Conservation (phyloP, 73 alveolate genomes). For the Paramecium pentaurelia region DNA sequence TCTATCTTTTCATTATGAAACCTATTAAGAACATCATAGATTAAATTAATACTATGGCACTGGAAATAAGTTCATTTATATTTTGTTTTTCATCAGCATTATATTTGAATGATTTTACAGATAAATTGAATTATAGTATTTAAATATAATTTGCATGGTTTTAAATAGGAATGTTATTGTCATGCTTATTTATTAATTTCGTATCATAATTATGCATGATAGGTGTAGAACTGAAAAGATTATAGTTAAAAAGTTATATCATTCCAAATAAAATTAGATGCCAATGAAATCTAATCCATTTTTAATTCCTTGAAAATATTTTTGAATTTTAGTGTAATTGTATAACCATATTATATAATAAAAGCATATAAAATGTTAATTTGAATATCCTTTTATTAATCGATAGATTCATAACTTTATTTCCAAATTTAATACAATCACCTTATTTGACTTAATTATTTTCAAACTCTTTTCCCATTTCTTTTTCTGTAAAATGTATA, state of each 20-base stretch:
- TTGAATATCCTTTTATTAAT: too few species aligned
- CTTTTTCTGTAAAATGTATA: too few species aligned
- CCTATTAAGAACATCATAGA: background rate
- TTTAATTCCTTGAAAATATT: too few species aligned
- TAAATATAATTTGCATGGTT: background rate
- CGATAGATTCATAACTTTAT: too few species aligned
- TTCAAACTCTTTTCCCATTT: too few species aligned
- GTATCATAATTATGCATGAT: background rate
- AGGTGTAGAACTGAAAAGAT: background rate
- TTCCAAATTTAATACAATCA: too few species aligned
- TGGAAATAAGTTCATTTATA: background rate
- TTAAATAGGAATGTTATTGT: background rate
- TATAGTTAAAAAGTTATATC: background rate
- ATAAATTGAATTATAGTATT: background rate
- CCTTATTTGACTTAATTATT: too few species aligned
- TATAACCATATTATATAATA: too few species aligned
- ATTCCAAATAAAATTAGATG: background rate
- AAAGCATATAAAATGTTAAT: too few species aligned
- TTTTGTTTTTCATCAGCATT: background rate
- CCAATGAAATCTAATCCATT: too few species aligned
- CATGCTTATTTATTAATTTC: background rate
- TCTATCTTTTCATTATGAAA: background rate
- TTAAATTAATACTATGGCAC: background rate
- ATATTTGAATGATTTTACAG: background rate
- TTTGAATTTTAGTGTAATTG: too few species aligned